Percentiles rank a stretch among this genome's conserved stretches.
These are phyloP conservation scores for Candida sp. DNA, from an alignment of 1,139 yeast species.

Conservation along the genomic window DNA sequence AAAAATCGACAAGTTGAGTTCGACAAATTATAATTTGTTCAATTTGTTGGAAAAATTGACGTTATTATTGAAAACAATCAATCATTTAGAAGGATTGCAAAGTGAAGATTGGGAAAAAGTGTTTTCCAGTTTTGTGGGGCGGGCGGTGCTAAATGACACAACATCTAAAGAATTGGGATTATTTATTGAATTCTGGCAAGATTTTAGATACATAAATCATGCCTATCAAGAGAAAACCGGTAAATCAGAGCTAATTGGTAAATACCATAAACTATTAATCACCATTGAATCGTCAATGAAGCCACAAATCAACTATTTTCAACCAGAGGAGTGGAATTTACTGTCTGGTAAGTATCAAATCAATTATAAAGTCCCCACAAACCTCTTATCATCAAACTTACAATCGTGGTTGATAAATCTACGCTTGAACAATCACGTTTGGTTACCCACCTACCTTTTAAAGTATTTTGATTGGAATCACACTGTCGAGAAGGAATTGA, in stretches of 20 bases:
- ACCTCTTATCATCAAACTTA: not conserved
- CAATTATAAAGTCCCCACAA: conserved; percentile 6
- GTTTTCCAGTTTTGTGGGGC: conserved; percentile 23
- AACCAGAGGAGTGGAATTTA: conserved; percentile 13
- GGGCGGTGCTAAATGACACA: conserved; percentile 22
- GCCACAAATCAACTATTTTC: conserved; percentile 11
- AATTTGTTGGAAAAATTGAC: conserved; percentile 30
- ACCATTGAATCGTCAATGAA: conserved; percentile 7
- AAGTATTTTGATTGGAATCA: conserved; percentile 1
- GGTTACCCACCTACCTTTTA: not conserved
- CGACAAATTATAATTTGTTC: conserved; percentile 29
- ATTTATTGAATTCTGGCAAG: conserved; percentile 36
- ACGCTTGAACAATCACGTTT: not conserved
- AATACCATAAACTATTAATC: conserved; percentile 8
- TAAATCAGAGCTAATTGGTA: conserved; percentile 6
- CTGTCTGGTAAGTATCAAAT: conserved; percentile 9
- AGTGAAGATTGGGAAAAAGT: conserved; percentile 23
- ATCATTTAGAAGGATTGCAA: conserved; percentile 20
- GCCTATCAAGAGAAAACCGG: conserved; percentile 10
- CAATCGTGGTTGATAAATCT: conserved; percentile 2
- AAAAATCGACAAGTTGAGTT: conserved; percentile 32
- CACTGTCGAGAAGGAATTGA: not conserved
- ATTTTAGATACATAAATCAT: conserved; percentile 25
- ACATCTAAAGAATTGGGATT: conserved; percentile 26
- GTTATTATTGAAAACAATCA: conserved; percentile 16